Conservation (phyloP, 306 rosid species). For the Malus fusca region DNA sequence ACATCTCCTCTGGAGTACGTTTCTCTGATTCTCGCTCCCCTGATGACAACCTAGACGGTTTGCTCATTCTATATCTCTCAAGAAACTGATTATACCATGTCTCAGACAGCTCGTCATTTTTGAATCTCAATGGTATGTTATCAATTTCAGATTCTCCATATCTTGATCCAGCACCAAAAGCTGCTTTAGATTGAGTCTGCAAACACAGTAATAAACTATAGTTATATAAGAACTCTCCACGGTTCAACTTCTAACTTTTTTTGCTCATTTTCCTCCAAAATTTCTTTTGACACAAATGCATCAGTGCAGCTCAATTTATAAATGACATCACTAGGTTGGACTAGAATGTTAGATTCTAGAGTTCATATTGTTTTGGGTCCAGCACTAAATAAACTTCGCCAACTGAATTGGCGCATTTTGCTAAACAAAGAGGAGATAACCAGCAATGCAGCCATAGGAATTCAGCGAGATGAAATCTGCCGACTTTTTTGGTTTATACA, state of each 20-base stretch:
- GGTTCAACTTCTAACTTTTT: neutral
- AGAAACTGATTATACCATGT: slow-evolving; percentile 74
- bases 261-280: neutral
- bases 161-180: slow-evolving; percentile 45
- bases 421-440: neutral
- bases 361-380: neutral
- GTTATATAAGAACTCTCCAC: neutral
- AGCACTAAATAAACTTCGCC: neutral
- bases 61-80: slow-evolving; percentile 52
- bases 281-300: neutral
- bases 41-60: slow-evolving; percentile 37
- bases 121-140: slow-evolving; percentile 35
- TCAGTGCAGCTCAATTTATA: neutral
- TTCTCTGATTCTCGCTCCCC: slow-evolving; percentile 50
- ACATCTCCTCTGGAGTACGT: slow-evolving; percentile 76
- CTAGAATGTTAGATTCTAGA: neutral
- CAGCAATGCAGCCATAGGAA: neutral
- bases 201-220: neutral
- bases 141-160: slow-evolving; percentile 58
- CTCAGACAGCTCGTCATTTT: slow-evolving; percentile 63
- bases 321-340: neutral
- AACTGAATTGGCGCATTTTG: neutral
- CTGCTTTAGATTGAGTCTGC: slow-evolving; percentile 64
- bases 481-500: neutral
- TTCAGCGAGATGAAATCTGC: neutral